Percentiles rank a stretch among this genome's conserved stretches.
Conservation (phyloP, 2,329 filamentous ascomycete genomes). For the Pseudogymnoascus sp. region DNA sequence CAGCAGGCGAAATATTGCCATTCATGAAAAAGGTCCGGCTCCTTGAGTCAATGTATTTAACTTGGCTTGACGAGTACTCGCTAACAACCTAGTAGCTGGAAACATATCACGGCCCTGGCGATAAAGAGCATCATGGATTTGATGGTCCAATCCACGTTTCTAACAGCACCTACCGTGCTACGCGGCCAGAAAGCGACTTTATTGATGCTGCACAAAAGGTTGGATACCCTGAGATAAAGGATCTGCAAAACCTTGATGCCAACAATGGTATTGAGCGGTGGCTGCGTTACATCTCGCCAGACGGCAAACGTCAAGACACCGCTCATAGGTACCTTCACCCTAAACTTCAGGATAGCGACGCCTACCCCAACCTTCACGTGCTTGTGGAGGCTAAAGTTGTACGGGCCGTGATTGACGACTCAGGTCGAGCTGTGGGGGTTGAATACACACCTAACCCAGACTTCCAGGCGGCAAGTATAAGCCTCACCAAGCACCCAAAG, state of each 20-base stretch:
- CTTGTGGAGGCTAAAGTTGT: constrained; percentile 48
- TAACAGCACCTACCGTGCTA: constrained; percentile 37
- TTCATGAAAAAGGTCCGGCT: constrained; percentile 38
- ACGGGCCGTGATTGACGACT: constrained; percentile 43
- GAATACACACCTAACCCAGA: constrained; percentile 39
- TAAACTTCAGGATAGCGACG: constrained; percentile 37
- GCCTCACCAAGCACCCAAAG: constrained; percentile 24
- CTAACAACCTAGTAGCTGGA: too few relatives aligned
- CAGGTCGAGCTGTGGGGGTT: constrained; percentile 54
- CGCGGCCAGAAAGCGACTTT: constrained; percentile 39
- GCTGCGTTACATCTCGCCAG: constrained; percentile 40
- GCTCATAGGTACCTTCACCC: constrained; percentile 48
- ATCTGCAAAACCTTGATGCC: constrained; percentile 43
- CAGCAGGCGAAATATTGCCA: constrained; percentile 42
- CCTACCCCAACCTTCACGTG: constrained; percentile 52
- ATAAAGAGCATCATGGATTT: constrained; percentile 38
- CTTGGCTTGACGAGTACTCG: too few relatives aligned
- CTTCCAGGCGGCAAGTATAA: too few relatives aligned
- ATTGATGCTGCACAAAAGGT: constrained; percentile 42
- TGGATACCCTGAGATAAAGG: constrained; percentile 43
- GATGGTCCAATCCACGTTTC: constrained; percentile 49
- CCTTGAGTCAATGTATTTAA: too few relatives aligned
- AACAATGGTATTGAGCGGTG: constrained; percentile 33
- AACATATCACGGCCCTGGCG: constrained; percentile 46
- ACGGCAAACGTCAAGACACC: constrained; percentile 41